Evolutionary conservation across 1,284 basidiomycete genomes (phyloP).

Genomic region (Trametes hirsuta): DNA sequence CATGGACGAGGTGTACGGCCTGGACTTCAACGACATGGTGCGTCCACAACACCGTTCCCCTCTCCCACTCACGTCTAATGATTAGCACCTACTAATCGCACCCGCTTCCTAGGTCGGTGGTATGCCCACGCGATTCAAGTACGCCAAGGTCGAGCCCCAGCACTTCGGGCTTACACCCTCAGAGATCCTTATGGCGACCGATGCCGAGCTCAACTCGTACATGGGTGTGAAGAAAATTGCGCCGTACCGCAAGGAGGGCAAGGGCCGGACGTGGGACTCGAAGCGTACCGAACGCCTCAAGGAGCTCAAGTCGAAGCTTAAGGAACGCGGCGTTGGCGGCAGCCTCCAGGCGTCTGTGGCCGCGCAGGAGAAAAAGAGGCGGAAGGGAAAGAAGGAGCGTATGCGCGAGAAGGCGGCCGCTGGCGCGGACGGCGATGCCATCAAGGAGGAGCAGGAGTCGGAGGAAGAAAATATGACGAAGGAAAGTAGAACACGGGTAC

Average conservation of each 20-base stretch:
- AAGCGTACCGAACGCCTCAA: constrained; percentile 70
- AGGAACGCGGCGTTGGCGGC: constrained; percentile 30
- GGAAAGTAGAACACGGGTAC: constrained; percentile 9
- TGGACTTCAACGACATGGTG: constrained; percentile 97
- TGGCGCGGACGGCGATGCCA: constrained; percentile 29
- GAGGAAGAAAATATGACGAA: constrained; percentile 8
- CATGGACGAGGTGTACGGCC: constrained; percentile 87
- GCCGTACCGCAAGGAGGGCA: constrained; percentile 73
- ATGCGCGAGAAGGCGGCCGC: constrained; percentile 48
- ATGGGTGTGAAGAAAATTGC: constrained; percentile 90
- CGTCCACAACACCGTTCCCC: constrained; percentile 33
- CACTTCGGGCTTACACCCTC: constrained; percentile 78
- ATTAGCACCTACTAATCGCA: constrained; percentile 1
- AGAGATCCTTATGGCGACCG: constrained; percentile 93
- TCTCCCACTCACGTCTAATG: constrained; percentile 2
- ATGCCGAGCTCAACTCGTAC: constrained; percentile 91
- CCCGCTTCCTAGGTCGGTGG: constrained; percentile 71
- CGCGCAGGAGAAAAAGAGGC: constrained; percentile 49
- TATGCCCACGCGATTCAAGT: constrained; percentile 93
- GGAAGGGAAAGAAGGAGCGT: constrained; percentile 79
- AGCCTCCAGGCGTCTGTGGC: constrained; percentile 7
- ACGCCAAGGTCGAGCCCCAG: constrained; percentile 72
- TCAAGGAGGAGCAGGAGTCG: constrained; percentile 25
- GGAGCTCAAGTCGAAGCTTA: constrained; percentile 52
- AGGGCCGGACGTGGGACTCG: constrained; percentile 58